Evolutionary conservation across 2,329 filamentous ascomycete genomes (phyloP), one percentile per base, ranked within the genome.

Genomic region (Fusarium sp.): DNA sequence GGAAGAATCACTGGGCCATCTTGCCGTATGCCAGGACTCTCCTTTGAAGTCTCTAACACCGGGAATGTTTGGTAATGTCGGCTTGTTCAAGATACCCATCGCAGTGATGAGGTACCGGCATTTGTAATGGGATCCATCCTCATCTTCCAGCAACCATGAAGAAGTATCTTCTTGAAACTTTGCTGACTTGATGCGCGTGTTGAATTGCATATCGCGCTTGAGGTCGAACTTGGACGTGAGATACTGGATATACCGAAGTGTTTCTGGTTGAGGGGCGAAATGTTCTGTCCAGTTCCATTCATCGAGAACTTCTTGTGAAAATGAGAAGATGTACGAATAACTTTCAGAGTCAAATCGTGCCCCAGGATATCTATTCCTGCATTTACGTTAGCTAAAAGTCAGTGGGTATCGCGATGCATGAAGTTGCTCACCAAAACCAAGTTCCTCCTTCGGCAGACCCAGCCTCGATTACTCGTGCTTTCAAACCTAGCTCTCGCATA

Each of bases 181-280:
- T 0, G 82, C 82, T 2, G 73, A 77, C 2, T 75, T 70, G 2
- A 85, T 81, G 4, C 79, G 78, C 6, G 77, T 79, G 30, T 82
- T 75, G 66, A 85, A 86, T 16, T 76, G 76, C 40, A 79, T 79
- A 49, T 83, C 77, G 40, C 80, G 83, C 52, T 79, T 83, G 22
- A 84, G 66, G 15, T 81, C 73, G 38, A 81, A 77, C 27, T 80
- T 79, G 16, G 79, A 74, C 42, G 82, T 82, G 8, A 84, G 79
- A 60, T 82, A 81, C 46, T 81, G 75, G 56, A 85, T 84, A 63
- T 85, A 85, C 8, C 62, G 67, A n/a, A 78, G 75, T 0, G 84
- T 72, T 55, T 85, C 81, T 14, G 76, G 66, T 56, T 79, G 79
- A 0, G 77, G 67, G 0, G 78, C 70, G 34, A 78, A 80, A 29